Percentiles rank a stretch among this genome's conserved stretches.
Conservation (phyloP, 2,329 filamentous ascomycete genomes). For the Kalaharituber pfeilii region DNA sequence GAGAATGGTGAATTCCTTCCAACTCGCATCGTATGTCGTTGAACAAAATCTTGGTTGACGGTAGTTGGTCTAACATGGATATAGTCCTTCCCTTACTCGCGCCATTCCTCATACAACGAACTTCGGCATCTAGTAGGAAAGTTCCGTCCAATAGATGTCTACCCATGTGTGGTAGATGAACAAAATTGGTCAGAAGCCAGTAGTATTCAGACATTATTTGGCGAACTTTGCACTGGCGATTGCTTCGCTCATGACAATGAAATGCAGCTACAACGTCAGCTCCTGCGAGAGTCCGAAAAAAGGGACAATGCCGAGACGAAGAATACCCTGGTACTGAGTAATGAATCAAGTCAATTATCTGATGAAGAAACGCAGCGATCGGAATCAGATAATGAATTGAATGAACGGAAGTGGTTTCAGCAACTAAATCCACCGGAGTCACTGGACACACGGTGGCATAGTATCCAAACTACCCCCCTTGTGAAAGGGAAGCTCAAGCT, state of each 20-base stretch:
- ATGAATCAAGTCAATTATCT: background rate
- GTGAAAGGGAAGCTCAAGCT: background rate
- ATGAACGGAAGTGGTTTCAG: background rate
- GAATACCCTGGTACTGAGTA: background rate
- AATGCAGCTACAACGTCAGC: conserved; percentile 6
- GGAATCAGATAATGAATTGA: background rate
- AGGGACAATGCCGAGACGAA: conserved; percentile 4
- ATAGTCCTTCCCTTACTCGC: conserved; percentile 57
- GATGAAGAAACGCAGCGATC: background rate
- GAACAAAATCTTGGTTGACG: background rate
- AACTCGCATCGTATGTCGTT: conserved; percentile 27
- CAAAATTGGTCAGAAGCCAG: conserved; percentile 41
- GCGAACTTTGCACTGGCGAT: conserved; percentile 17
- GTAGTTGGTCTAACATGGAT: background rate
- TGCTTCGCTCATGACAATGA: conserved; percentile 21
- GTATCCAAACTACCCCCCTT: background rate
- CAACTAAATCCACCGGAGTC: background rate
- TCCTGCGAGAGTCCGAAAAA: conserved; percentile 2
- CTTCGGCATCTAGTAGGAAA: conserved; percentile 50
- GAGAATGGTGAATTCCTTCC: conserved; percentile 14
- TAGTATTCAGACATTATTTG: conserved; percentile 18
- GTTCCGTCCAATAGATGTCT: conserved; percentile 59
- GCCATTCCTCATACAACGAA: conserved; percentile 75
- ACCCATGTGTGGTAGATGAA: conserved; percentile 60
- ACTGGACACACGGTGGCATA: no score